A percentile compares a stretch with the other conserved stretches of the same genome.
Evolutionary conservation across 1,139 yeast species (phyloP).

Genomic region (Pichia kudriavzevii): DNA sequence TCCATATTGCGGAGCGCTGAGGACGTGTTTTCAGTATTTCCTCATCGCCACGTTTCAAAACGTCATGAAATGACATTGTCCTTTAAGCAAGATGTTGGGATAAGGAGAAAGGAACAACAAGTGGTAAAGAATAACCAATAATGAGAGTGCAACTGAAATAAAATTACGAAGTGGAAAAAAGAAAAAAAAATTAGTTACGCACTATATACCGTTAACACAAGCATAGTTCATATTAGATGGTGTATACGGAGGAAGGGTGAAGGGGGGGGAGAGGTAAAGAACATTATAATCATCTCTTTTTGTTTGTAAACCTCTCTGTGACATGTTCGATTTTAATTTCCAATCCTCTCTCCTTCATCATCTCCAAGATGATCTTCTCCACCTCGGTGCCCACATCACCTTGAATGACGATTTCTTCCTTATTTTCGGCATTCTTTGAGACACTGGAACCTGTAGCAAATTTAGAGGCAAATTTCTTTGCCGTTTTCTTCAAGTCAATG

Average conservation of each 20-base stretch:
- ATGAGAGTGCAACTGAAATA: neutral
- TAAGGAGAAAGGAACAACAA: too few species aligned
- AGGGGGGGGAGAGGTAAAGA: too few species aligned
- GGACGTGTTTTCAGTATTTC: conserved; percentile 56
- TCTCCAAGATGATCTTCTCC: conserved; percentile 61
- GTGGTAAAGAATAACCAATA: neutral
- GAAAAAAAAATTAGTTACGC: too few species aligned
- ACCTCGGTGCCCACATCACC: conserved; percentile 96
- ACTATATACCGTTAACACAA: too few species aligned
- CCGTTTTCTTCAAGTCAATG: conserved; percentile 81
- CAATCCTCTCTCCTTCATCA: conserved; percentile 76
- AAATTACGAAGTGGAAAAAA: too few species aligned
- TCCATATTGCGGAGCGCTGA: conserved; percentile 54
- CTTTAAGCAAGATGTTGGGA: too few species aligned
- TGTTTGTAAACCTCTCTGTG: conserved; percentile 15
- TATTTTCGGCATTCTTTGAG: conserved; percentile 85
- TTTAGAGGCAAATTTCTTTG: conserved; percentile 87
- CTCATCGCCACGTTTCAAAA: conserved; percentile 67
- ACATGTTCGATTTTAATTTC: conserved; percentile 71
- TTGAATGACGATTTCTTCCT: conserved; percentile 85
- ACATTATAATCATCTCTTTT: conserved; percentile 13
- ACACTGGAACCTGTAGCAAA: conserved; percentile 97
- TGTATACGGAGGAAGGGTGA: too few species aligned
- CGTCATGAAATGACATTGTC: conserved; percentile 66
- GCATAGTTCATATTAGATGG: too few species aligned